Evolutionary conservation across 495 filamentous ascomycete species (phyloP), one percentile per base, ranked within the genome.

Genomic region (Pseudevernia furfuracea): DNA sequence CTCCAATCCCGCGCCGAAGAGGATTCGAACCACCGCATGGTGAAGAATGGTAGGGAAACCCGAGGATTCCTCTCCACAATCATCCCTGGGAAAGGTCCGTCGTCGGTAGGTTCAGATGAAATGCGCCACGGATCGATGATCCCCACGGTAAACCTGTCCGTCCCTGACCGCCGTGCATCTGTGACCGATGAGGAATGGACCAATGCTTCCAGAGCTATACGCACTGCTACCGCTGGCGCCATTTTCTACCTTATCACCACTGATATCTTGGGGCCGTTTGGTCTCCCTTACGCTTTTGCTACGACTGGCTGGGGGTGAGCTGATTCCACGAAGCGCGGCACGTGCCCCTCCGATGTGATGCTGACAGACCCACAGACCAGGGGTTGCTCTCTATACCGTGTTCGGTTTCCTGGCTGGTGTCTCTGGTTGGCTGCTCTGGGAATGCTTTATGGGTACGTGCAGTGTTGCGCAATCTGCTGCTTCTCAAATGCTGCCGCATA

Each of bases 251-350:
- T 84, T 21, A 82, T 84, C 67, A 83, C 84, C 0, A 87, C 85
- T 15, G 84, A 86, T 65, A 82, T 87, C 63, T 71, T 87, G 30
- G 85, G 84, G 30, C 84, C 84, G 0, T 84, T 79, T 65, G 77
- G 75, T 59, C 73, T 78, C 9, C 80, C 60, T 17, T 74, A 71
- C 60, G 73, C 73, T 15, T 71, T 74, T 41, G 69, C 72, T 28
- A 62, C 70, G 30, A 71, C 72, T 63, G 73, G 73, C 38, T 74
- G 71, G 58, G 73, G 72, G 64, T 66, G 19, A 46, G 61, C 14
- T 4, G 15, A 14, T n/a, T 32, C 4, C 4, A 14, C 11, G n/a
- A n/a, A n/a, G n/a, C 8, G 23, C 21, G 9, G 21, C 46, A 12
- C 15, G 49, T 14, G 46, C 46, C 28, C 30, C n/a, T 11, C 14